Evolutionary conservation across 495 filamentous ascomycete species (phyloP), one percentile per base, ranked within the genome.

Genomic region (Aspergillus homomorphus): DNA sequence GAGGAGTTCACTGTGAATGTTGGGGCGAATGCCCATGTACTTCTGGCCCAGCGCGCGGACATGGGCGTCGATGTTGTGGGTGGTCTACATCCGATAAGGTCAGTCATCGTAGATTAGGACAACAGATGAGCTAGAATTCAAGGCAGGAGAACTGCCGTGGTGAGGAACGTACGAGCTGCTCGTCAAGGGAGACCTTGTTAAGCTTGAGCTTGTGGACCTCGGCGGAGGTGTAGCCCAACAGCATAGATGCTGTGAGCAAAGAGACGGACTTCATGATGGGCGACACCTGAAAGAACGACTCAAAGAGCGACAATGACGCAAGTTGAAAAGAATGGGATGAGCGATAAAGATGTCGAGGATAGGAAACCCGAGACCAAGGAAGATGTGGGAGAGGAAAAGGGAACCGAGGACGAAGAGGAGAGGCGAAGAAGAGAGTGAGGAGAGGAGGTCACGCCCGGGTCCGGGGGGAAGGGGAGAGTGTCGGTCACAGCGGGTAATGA

Each of bases 161-260:
- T 7, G 33, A 52, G 59, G 53, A 26, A 81, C 89, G 66, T 80
- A 95, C 92, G 66, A 99, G 84, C 77, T 97, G 93, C 73, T 98
- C 90, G 21, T 87, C 81, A 42, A 98, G 80, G 59, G 95, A 90
- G 54, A 98, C 78, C 86, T 99, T 99, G 83, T 96, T 88, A 65
- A 99, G 86, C 82, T 95, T 95, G 81, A 96, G 83, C 82, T 89
- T 93, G 82, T 96, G 91, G 44, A 94, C 81, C 68, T 85, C 90
- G 59, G 89, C 92, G 69, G 88, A 82, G 65, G 88, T 87, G 73
- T 87, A 85, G 78, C 89, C 86, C 70, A 95, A 80, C 85, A 96
- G 84, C 84, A 84, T 77, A 63, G 87, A 87, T 65, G 86, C 83
- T 78, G 91, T 86, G 67, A 91, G 81, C 61, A 87, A 67, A 62